These are phyloP conservation scores for Kodamaea fungicola DNA, from an alignment of 1,139 yeast species.

Conservation along the genomic window DNA sequence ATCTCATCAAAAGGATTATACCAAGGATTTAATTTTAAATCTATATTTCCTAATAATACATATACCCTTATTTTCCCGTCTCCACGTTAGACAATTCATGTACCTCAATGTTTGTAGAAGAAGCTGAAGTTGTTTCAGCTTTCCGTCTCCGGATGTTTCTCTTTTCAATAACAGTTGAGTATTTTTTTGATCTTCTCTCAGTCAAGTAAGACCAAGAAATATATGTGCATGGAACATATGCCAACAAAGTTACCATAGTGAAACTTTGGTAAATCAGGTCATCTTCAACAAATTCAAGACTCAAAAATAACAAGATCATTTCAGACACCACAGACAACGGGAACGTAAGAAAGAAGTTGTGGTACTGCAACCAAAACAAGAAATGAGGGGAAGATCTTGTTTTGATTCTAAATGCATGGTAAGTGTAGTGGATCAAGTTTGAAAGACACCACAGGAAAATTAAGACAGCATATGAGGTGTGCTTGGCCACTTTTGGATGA, in stretches of 20 bases:
- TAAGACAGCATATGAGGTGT: conserved; percentile 44
- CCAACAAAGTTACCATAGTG: conserved; percentile 25
- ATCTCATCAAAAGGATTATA: too few species aligned
- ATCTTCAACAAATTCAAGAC: conserved; percentile 44
- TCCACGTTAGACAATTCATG: conserved; percentile 1
- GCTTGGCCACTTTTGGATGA: conserved; percentile 49
- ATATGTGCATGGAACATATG: conserved; percentile 38
- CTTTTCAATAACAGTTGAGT: conserved; percentile 22
- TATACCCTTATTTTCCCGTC: background rate
- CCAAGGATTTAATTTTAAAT: too few species aligned
- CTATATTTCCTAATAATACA: background rate
- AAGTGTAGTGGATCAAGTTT: conserved; percentile 41
- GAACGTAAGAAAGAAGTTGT: conserved; percentile 38
- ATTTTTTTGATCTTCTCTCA: conserved; percentile 21
- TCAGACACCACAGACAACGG: conserved; percentile 50
- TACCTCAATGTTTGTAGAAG: conserved; percentile 3
- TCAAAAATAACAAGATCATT: conserved; percentile 49
- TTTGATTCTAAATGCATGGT: conserved; percentile 46
- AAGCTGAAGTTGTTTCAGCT: conserved; percentile 1
- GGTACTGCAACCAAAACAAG: conserved; percentile 38
- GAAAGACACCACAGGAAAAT: conserved; percentile 44
- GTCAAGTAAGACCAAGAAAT: conserved; percentile 33
- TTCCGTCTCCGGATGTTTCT: conserved; percentile 8
- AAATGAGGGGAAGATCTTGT: conserved; percentile 31
- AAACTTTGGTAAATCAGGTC: conserved; percentile 24